Evolutionary conservation across 352 stramenopile species (phyloP).

Genomic region (Phytophthora megakarya): DNA sequence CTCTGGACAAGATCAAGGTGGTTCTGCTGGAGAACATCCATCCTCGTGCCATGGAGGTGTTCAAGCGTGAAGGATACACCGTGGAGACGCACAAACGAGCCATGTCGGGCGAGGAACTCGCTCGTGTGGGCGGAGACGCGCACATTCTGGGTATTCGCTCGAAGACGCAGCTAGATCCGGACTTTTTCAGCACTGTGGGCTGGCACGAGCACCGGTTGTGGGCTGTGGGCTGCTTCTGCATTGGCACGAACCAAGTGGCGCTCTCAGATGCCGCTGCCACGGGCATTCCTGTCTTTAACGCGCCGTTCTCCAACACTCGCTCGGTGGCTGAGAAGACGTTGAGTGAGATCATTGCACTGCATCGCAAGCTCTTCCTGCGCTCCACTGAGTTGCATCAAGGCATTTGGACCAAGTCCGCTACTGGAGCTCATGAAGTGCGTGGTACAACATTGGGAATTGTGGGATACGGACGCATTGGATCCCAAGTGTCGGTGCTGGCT

Average conservation of each 20-base stretch:
- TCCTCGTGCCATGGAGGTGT: conserved; percentile 72
- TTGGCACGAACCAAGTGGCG: conserved; percentile 85
- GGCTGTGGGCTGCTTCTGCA: conserved; percentile 85
- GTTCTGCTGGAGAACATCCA: conserved; percentile 88
- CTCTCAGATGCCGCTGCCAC: conserved; percentile 56
- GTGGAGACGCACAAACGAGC: conserved; percentile 82
- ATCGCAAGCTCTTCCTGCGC: conserved; percentile 83
- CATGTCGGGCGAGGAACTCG: conserved; percentile 76
- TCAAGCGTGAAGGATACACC: conserved; percentile 76
- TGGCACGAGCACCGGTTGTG: conserved; percentile 83
- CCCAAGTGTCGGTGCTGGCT: conserved; percentile 79
- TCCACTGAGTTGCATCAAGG: conserved; percentile 78
- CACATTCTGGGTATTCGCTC: conserved; percentile 83
- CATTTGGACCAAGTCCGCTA: conserved; percentile 83
- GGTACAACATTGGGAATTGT: conserved; percentile 82
- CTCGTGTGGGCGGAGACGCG: conserved; percentile 68
- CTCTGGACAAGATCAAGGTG: conserved; percentile 83
- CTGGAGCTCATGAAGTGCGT: conserved; percentile 78
- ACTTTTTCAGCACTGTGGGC: conserved; percentile 79
- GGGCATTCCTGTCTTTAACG: conserved; percentile 85
- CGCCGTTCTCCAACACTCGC: conserved; percentile 87
- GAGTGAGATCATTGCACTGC: conserved; percentile 78
- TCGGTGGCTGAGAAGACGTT: conserved; percentile 86
- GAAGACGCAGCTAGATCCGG: conserved; percentile 79
- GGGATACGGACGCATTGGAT: conserved; percentile 83